Evolutionary conservation across 2,329 filamentous ascomycete genomes (phyloP).

Genomic region (Colletotrichum eleusines): DNA sequence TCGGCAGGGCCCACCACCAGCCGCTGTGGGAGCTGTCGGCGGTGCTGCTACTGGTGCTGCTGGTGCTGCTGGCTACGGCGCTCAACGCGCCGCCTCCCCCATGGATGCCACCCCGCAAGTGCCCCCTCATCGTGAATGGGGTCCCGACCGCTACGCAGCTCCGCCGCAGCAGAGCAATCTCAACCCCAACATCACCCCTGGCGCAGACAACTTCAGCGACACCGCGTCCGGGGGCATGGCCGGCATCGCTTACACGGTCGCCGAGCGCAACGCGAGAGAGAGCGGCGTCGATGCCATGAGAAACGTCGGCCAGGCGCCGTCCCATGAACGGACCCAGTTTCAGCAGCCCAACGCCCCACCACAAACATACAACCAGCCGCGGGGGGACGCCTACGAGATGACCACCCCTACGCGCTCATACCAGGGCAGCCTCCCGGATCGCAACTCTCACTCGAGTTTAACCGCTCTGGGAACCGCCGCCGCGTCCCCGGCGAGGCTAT

Average conservation of each 20-base stretch:
- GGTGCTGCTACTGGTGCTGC: conserved; percentile 45
- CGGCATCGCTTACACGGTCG: conserved; percentile 74
- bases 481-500: conserved; percentile 51
- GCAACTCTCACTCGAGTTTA: conserved; percentile 59
- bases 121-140: conserved; percentile 36
- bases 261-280: conserved; percentile 72
- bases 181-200: conserved; percentile 65
- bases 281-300: conserved; percentile 74
- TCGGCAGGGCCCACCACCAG: conserved; percentile 44
- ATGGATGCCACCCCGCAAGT: conserved; percentile 26
- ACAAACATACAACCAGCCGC: conserved; percentile 41
- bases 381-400: conserved; percentile 45
- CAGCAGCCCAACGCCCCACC: conserved; percentile 43
- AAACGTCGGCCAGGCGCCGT: conserved; percentile 48
- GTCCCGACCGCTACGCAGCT: conserved; percentile 23
- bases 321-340: conserved; percentile 46
- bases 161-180: conserved; percentile 42
- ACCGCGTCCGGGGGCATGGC: conserved; percentile 74
- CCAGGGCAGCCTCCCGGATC: conserved; percentile 45
- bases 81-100: conserved; percentile 25
- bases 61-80: conserved; percentile 43
- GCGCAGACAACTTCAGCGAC: conserved; percentile 75
- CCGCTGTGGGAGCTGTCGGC: conserved; percentile 44
- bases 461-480: conserved; percentile 54
- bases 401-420: conserved; percentile 32